Conservation (phyloP, 768 basidiomycete species). For the Collybiopsis luxurians region DNA sequence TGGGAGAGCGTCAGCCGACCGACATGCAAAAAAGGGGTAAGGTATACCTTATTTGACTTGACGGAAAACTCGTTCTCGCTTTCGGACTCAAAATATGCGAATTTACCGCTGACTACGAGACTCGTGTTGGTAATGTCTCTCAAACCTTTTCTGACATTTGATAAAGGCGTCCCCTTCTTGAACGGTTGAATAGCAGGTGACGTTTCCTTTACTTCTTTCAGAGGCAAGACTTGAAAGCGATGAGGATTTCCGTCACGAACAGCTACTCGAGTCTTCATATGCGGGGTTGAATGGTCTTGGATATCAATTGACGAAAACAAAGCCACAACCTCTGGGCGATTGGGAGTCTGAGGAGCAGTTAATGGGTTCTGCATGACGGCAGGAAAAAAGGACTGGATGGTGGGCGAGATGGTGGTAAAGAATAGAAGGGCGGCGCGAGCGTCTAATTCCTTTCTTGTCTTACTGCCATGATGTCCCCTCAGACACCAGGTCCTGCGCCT, state of each 20-base stretch:
- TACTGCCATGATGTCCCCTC: slow-evolving; percentile 3
- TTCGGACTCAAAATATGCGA: too few species aligned
- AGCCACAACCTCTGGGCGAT: not conserved
- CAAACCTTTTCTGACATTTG: not conserved
- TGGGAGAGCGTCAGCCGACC: too few species aligned
- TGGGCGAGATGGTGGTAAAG: not conserved
- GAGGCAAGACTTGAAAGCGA: slow-evolving; percentile 40
- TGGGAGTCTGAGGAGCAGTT: not conserved
- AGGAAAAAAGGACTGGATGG: not conserved
- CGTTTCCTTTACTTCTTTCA: slow-evolving; percentile 12
- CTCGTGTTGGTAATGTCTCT: not conserved
- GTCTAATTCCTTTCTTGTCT: not conserved
- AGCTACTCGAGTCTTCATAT: slow-evolving; percentile 43
- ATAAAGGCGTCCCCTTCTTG: not conserved
- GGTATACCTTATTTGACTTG: not conserved
- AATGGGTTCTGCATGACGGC: not conserved
- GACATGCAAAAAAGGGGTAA: not conserved
- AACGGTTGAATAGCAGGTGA: not conserved
- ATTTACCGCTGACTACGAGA: too few species aligned
- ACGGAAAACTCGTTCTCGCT: not conserved
- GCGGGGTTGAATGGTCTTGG: slow-evolving; percentile 1
- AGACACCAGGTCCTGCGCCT: slow-evolving; percentile 34
- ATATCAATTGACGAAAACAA: not conserved
- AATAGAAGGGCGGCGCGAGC: not conserved
- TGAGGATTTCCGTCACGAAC: slow-evolving; percentile 42